phyloP scores from a whole-genome alignment of 2,329 filamentous ascomycete species.

The Zasmidium angulare region DNA sequence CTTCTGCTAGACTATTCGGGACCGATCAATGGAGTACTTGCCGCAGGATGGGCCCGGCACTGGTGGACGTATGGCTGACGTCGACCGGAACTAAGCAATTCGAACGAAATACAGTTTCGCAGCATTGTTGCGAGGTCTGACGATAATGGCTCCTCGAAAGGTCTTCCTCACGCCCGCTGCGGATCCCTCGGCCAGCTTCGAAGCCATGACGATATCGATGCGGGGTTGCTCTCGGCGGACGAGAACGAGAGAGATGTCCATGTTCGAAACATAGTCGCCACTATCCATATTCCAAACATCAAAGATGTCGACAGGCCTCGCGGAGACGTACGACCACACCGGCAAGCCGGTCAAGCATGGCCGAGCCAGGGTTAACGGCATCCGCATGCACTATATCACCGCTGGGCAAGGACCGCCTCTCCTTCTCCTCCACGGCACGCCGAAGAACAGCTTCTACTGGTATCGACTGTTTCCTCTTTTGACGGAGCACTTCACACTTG shows the following conservation, averaged over 20 bases:
- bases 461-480: conserved; percentile 38
- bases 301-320: conserved; percentile 17
- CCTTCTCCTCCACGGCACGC: conserved; percentile 34
- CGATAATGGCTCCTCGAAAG: no score
- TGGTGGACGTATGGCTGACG: no score
- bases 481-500: conserved; percentile 37
- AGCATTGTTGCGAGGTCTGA: no score
- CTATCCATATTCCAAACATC: background rate
- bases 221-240: background rate
- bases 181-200: background rate
- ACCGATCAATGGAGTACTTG: no score
- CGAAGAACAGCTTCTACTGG: conserved; percentile 39
- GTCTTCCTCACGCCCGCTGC: background rate
- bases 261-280: background rate
- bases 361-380: conserved; percentile 34
- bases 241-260: background rate
- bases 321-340: conserved; percentile 34
- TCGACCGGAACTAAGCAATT: no score
- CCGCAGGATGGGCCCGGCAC: no score
- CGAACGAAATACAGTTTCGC: no score
- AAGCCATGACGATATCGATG: background rate
- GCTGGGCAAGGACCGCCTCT: conserved; percentile 31
- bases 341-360: conserved; percentile 31
- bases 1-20: no score
- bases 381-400: conserved; percentile 37